phyloP scores from a whole-genome alignment of 2,329 filamentous ascomycete genomes.

The Hypoxylon sp. region DNA sequence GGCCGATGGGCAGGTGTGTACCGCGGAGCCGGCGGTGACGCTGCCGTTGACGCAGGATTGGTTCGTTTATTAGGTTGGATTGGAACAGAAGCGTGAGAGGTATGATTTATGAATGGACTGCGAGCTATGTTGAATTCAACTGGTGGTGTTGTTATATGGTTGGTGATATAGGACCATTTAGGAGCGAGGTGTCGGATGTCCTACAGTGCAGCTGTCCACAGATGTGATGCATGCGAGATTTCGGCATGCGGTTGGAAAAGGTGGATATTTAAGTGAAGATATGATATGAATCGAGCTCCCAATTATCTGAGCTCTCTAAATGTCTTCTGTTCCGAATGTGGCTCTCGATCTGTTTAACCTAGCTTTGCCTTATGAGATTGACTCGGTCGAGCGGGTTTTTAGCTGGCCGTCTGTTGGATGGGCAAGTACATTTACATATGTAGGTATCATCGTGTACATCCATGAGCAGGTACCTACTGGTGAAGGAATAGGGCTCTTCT shows the following conservation, averaged over 20 bases:
- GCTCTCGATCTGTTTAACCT: too few relatives aligned
- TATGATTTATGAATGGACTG: not conserved
- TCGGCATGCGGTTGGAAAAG: not conserved
- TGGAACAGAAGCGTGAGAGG: not conserved
- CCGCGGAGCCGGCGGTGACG: constrained; percentile 76
- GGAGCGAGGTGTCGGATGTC: not conserved
- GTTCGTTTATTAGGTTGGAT: constrained; percentile 75
- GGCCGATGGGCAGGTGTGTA: constrained; percentile 81
- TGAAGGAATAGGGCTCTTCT: not conserved
- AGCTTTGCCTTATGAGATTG: too few relatives aligned
- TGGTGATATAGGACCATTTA: not conserved
- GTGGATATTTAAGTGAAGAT: not conserved
- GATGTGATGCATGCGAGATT: not conserved
- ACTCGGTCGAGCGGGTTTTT: too few relatives aligned
- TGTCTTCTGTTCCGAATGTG: not conserved
- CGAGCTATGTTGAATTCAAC: not conserved
- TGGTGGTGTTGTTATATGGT: not conserved
- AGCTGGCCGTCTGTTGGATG: too few relatives aligned
- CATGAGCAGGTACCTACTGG: too few relatives aligned
- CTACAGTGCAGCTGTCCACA: not conserved
- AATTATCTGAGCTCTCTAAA: not conserved
- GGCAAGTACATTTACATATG: too few relatives aligned
- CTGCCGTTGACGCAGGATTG: constrained; percentile 83
- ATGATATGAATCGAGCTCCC: not conserved
- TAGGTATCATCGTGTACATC: too few relatives aligned